Percentiles rank a stretch among this genome's conserved stretches.
Conservation (phyloP, 2,329 filamentous ascomycete species). For the Didymella segeticola region DNA sequence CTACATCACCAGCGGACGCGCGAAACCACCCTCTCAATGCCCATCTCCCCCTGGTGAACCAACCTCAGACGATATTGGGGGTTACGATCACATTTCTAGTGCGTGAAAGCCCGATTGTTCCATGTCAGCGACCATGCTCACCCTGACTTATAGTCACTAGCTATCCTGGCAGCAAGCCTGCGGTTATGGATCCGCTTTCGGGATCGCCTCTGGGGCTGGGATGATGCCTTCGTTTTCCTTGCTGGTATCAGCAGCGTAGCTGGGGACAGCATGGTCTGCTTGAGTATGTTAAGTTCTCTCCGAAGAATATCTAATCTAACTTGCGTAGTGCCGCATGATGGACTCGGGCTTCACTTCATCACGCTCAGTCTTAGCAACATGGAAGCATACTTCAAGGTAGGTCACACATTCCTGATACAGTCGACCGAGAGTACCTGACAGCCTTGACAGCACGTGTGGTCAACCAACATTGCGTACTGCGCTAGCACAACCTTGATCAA, state of each 20-base stretch:
- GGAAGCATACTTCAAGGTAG: slow-evolving; percentile 41
- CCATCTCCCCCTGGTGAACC: slow-evolving; percentile 38
- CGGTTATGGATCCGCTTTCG: slow-evolving; percentile 41
- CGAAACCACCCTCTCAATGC: slow-evolving; percentile 35
- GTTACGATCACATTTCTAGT: slow-evolving; percentile 40
- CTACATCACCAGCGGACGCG: slow-evolving; percentile 17
- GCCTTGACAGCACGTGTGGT: slow-evolving; percentile 37
- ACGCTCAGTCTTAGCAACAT: slow-evolving; percentile 25
- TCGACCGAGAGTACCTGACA: background rate
- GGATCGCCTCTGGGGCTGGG: slow-evolving; percentile 44
- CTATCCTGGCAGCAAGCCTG: slow-evolving; percentile 35
- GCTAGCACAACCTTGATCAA: slow-evolving; percentile 46
- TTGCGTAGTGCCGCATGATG: slow-evolving; percentile 38
- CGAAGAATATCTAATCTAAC: background rate
- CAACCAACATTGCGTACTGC: slow-evolving; percentile 40
- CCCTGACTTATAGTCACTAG: slow-evolving; percentile 27
- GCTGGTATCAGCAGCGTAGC: slow-evolving; percentile 31
- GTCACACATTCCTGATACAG: background rate
- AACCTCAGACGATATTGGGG: slow-evolving; percentile 38
- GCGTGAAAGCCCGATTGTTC: slow-evolving; percentile 10
- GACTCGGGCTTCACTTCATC: slow-evolving; percentile 44
- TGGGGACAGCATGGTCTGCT: slow-evolving; percentile 39
- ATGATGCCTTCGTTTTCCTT: slow-evolving; percentile 44
- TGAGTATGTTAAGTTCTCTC: slow-evolving; percentile 32
- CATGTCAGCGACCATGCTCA: slow-evolving; percentile 1